Base-by-base conservation (phyloP, 371 early-diverging fungal species). In the Syncephalis plumigaleata region DNA sequence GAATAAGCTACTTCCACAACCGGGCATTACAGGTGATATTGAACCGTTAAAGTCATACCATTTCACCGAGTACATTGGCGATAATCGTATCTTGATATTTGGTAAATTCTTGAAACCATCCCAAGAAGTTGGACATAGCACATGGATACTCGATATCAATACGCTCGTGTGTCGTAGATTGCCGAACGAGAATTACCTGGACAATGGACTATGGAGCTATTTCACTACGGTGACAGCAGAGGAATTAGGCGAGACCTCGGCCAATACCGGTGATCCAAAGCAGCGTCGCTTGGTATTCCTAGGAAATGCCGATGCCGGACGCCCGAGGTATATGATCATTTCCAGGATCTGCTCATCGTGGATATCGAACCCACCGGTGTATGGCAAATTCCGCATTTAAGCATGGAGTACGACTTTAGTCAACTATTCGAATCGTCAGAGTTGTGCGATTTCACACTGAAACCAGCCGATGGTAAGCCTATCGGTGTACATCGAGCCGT, bases 401-500 rank as follows among this genome's bases (percentile, higher is more conserved):
- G 63, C 9, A 57, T 79, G 15, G 72, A 70, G 2, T 46, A 51
- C 16, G 77, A 82, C 49, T 57, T 76, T n/a, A 36, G 7, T 16
- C 11, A 27, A 16, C 16, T 80, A 44, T 50, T 76, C 23, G 66
- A 75, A 39, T 66, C 67, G 36, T 67, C 66, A 16, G 74, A 80
- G 51, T 55, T 75, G 44, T 64, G 71, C 0, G 80, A 77, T 57
- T 79, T 79, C 54, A 56, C 66, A 8, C 70, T 79, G 43, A 64
- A 59, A 5, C 68, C 60, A 23, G 60, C 60, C 20, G 64, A 59
- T 50, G 67, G 58, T 9, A 64, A 53, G 54, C 64, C 62, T 43
- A 61, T 81, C 13, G 63, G 68, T 45, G 79, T 72, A 1, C 82
- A 81, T 48, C 66, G 70, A 44, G 70, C 77, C 48, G 66, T 81